Base-by-base conservation (phyloP, 441 rosid species). In the Gossypium laxum region DNA sequence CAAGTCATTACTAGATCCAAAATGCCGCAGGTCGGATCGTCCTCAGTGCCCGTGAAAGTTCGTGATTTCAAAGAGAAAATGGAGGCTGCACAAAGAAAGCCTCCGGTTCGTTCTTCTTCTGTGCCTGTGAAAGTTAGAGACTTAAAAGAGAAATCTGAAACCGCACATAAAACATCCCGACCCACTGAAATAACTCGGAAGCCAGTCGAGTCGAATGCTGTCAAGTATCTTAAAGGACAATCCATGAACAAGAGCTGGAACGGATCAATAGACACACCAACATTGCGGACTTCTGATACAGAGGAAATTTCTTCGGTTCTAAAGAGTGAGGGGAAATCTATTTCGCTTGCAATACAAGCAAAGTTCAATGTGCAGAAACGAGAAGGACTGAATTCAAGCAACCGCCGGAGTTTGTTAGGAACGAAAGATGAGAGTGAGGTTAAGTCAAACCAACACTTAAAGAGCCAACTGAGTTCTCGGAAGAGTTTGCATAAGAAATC, bases 331-430 rank as follows among this genome's bases (percentile, higher is more conserved):
- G 91, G 83, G 38, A 92, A 85, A 76, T 89, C 92, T 7, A 76
- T 89, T 72, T 88, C 98, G 26, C 95, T 95, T 73, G 95, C 97
- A 75, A 84, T 89, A 43, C 99, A 92, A 88, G 89, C 96, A 59
- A 95, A 95, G 77, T 82, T 86, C 58, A 92, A 88, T 71, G 91
- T 89, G 57, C 97, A 88, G 85, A 86, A 83, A 84, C 81, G 94
- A 76, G 96, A 83, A 77, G 86, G 86, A 72, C 59, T 84, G 83
- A 74, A 76, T 61, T 82, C 85, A 32, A 78, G 81, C 50, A 67
- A 81, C 67, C 83, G 82, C 74, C 84, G 83, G 60, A 78, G 73
- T 76, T 75, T 80, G 69, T 78, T 69, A n/a, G 22, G 67, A 38
- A 86, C 78, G 58, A 82, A 82, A 71, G 92, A 88, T 58, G 83